Evolutionary conservation across 1,139 yeast genomes (phyloP), one percentile per base, ranked within the genome.

Genomic region (Trichomonascaceae sp.): DNA sequence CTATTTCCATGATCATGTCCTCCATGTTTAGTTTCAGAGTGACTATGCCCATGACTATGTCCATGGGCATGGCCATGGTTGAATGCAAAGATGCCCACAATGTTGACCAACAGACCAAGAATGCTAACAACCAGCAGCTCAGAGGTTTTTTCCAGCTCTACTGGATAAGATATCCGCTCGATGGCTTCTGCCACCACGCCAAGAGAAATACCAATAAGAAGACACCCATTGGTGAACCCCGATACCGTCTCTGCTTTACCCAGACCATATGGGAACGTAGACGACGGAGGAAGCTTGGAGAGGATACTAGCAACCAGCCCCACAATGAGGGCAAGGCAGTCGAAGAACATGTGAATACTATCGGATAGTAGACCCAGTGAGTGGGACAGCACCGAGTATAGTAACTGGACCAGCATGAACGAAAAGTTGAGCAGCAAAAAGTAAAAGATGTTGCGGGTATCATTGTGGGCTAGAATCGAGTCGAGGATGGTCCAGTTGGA

Each of bases 301-400:
- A 73, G 45, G 4, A 71, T 71, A 15, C 93, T 84, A 0, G 99
- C 98, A 20, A 89, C 69, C 3, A 92, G 62, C 0, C 99, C 99
- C 18, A 92, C 70, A 3, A 92, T 75, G 35, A 89, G 62, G 0
- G 98, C 93, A 1, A 85, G 67, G 54, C 98, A 89, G 56, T 89
- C 98, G 37, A 89, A 65, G 3, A 93, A 82, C 99, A 89, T 89
- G 56, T 89, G 99, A 34, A 89, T 65, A 3, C 95, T 84, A 50
- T 92, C 99, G 5, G 95, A 84, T 32, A 92, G 60, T 17, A 92
- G 64, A 64, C 57, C 92, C 98, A 92, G 62, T 0, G 97, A 87
- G 50, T 82, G 87, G 0, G 97, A 85, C 42, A 93, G 67, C 57
- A 92, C 79, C 1, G 97, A 87, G 52, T 92, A 92, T 13, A 87